Percentiles rank a stretch among this genome's conserved stretches.
phyloP scores from a whole-genome alignment of 2,329 filamentous ascomycete species.

The Neofusicoccum sp. region DNA sequence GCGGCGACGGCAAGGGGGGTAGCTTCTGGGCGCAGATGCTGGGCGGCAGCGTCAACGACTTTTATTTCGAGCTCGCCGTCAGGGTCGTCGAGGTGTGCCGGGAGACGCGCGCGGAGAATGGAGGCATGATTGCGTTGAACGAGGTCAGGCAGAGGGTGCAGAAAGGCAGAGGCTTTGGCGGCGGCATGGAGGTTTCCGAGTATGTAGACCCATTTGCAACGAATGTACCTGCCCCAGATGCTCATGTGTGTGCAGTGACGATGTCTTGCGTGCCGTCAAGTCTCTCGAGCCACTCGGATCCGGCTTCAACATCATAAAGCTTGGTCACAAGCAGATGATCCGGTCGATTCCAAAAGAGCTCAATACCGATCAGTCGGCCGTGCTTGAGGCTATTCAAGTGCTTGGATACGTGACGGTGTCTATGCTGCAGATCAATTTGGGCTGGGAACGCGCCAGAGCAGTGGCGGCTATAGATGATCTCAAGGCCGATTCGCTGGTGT shows the following conservation, averaged over 20 bases:
- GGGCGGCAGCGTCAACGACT: constrained; percentile 90
- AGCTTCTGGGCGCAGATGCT: constrained; percentile 93
- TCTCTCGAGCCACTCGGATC: constrained; percentile 84
- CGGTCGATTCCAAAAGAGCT: constrained; percentile 92
- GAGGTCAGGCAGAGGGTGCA: constrained; percentile 78
- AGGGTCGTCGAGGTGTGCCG: constrained; percentile 90
- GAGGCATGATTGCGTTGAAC: constrained; percentile 79
- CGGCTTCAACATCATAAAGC: constrained; percentile 78
- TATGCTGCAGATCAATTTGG: constrained; percentile 83
- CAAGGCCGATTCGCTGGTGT: constrained; percentile 83
- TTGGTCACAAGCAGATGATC: constrained; percentile 84
- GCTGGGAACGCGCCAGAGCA: constrained; percentile 81
- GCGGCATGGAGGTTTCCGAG: constrained; percentile 76
- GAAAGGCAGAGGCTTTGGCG: constrained; percentile 70
- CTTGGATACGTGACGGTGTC: constrained; percentile 86
- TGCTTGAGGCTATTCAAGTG: constrained; percentile 86
- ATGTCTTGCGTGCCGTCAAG: constrained; percentile 84
- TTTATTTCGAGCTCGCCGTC: constrained; percentile 98
- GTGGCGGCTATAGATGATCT: constrained; percentile 88
- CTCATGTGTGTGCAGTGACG: constrained; percentile 59
- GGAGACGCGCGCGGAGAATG: constrained; percentile 83
- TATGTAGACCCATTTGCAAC: constrained; percentile 39
- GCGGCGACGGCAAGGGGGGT: constrained; percentile 38
- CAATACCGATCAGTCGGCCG: constrained; percentile 88
- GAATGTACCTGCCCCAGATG: not conserved